Base-by-base conservation (phyloP, 163 green algal genomes). In the Smithsoniella earleae region DNA sequence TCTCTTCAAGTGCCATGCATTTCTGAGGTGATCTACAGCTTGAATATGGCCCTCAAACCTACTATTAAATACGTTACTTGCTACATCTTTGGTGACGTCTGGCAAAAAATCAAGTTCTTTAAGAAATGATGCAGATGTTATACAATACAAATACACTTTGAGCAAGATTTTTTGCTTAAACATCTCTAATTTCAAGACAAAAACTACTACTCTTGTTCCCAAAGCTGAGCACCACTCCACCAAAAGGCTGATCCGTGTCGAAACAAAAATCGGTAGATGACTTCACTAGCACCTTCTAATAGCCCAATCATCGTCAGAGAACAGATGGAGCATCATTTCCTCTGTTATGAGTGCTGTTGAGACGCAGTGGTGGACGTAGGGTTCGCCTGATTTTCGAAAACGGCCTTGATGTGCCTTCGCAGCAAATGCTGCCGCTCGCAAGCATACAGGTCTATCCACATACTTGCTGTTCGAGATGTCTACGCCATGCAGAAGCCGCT, bases 301-400 rank as follows among this genome's bases (percentile, higher is more conserved):
- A 13, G 40, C 40, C 40, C 40, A 49, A 22, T 49, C 40, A 49
- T 49, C 40, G 13, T 49, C 40, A 10, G 40, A 49, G 40, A 44
- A 83, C 49, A 3, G 64, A 77, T 28, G 82, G 74, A 4, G 85
- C 46, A 97, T 74, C 62, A 95, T 86, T 13, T 82, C 77, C 73
- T 96, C 93, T 52, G 97, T 81, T 44, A 98, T 97, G 36, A 87
- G 78, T 36, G 90, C 93, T 4, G 91, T 92, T 73, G 95, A 86
- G 0, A 98, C 84, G 84, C 89, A 96, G 79, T 98, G 93, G 1
- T 73, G 80, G 0, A 97, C 84, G 74, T 98, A 98, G 0, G 91
- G 89, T 75, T 96, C 84, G 5, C 89, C 86, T 8, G 90, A 96
- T 73, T 89, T 90, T 31, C 93, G 83, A 43, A 74, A 79, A 82